Evolutionary conservation across 192 early-diverging fungal species (phyloP).

Genomic region (Neocallimastix lanati): DNA sequence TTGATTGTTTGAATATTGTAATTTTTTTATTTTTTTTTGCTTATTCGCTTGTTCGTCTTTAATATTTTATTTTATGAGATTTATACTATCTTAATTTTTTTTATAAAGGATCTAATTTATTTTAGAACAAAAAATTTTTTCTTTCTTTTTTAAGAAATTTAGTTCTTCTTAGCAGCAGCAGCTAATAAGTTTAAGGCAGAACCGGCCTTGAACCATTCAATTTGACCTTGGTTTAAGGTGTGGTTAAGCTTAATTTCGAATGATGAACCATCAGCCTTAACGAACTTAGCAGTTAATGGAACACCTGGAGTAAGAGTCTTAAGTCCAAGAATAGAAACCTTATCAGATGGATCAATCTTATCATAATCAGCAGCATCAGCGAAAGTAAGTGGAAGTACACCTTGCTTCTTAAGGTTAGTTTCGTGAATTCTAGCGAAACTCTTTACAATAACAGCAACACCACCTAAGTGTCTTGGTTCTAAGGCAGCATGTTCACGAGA

Average conservation of each 20-base stretch:
- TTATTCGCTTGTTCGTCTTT: too few species aligned
- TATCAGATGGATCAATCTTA: constrained; percentile 68
- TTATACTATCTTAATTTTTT: too few species aligned
- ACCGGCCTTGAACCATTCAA: constrained; percentile 96
- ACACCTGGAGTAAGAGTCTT: constrained; percentile 55
- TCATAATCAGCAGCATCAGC: constrained; percentile 87
- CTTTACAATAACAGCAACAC: constrained; percentile 83
- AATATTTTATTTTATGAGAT: too few species aligned
- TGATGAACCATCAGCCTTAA: constrained; percentile 57
- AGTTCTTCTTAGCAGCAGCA: not conserved
- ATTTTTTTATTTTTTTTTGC: too few species aligned
- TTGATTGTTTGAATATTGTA: too few species aligned
- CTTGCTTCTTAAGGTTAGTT: constrained; percentile 99
- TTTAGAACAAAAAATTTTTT: too few species aligned
- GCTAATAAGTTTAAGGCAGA: constrained; percentile 1
- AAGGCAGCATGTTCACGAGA: constrained; percentile 97
- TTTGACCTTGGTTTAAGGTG: constrained; percentile 97
- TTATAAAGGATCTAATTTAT: too few species aligned
- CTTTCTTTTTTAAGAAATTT: too few species aligned
- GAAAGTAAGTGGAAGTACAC: constrained; percentile 90
- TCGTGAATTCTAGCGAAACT: constrained; percentile 98
- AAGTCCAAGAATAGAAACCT: constrained; percentile 75
- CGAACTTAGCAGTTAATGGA: constrained; percentile 63
- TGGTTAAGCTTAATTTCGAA: constrained; percentile 80
- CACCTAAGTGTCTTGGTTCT: constrained; percentile 87